Base-by-base conservation (phyloP, 31 red algal genomes). In the Asparagopsis taxiformis region DNA sequence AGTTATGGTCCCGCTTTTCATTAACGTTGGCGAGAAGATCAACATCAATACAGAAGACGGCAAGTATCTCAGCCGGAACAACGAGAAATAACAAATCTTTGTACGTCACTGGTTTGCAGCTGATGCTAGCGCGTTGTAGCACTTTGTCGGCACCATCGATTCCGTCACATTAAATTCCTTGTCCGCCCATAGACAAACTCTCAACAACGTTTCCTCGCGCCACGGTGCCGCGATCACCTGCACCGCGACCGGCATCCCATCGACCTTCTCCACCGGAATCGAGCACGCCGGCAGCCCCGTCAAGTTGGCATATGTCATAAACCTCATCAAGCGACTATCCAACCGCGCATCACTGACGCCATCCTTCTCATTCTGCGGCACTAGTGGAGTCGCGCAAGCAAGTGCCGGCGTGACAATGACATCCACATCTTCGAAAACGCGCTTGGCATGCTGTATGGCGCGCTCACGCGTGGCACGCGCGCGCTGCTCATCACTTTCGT, bases 1-100 rank as follows among this genome's bases (percentile, higher is more conserved):
- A 48, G 55, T 98, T 31, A 82, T 72, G 55, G 94, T 98, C 37
- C 94, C 94, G 49, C 61, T 98, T 24, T 98, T 98, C 57, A 87
- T 98, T 46, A 80, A 85, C 30, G 65, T 70, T 10, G 89, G 90
- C 32, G 89, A 98, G 59, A 67, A 84, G 69, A 59, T 98, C 41
- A 93, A 66, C 19, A 76, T 98, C 23, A 6, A 46, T 9, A 46
- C 41, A 46, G 41, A 46, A 6, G 8, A 46, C 41, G 6, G 6
- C 41, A 13, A 23, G n/a, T 9, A 30, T 30, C 55, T 6, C 55
- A 9, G 9, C n/a, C 55, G n/a, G 23, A 28, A 11, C 55, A 11
- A 30, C 26, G 23, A 30, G 55, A 5, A 59, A 30, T n/a, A 9
- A 59, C 55, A 59, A 5, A 8, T 28, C 20, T 7, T 20, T 30